A percentile compares a stretch with the other conserved stretches of the same genome.
Evolutionary conservation across 2,329 filamentous ascomycete genomes (phyloP).

Genomic region (Penicillium vulpinum): DNA sequence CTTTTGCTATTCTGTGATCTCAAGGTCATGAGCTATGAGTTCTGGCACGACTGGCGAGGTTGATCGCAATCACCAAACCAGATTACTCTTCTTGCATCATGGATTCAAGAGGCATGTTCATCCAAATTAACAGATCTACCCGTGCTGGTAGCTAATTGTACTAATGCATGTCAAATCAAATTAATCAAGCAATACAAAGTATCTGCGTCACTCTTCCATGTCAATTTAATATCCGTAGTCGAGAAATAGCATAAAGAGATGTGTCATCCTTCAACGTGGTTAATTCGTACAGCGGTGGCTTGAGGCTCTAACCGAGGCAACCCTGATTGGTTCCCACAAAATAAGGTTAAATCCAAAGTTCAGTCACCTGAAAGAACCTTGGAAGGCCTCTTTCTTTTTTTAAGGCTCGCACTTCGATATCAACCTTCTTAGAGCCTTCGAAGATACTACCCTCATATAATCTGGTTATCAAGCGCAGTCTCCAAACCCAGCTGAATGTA

Average conservation of each 20-base stretch:
- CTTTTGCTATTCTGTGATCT: constrained; percentile 59
- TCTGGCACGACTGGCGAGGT: constrained; percentile 47
- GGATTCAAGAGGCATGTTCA: neutral
- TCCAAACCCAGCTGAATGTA: too few species aligned
- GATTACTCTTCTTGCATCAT: neutral
- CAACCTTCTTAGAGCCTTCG: neutral
- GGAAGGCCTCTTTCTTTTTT: too few species aligned
- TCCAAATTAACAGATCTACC: neutral
- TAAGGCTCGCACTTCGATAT: neutral
- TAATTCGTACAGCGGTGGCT: neutral
- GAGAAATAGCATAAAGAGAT: neutral
- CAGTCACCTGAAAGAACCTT: neutral
- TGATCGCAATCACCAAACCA: neutral
- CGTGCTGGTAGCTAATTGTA: neutral
- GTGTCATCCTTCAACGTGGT: neutral
- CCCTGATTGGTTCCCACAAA: neutral
- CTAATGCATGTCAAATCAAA: neutral
- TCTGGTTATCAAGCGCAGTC: too few species aligned
- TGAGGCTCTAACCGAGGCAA: neutral
- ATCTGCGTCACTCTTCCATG: too few species aligned
- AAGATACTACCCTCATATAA: neutral
- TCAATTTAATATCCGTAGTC: neutral
- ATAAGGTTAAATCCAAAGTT: neutral
- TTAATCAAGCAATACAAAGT: neutral
- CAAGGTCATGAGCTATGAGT: constrained; percentile 60